Percentiles rank a stretch among this genome's conserved stretches.
Evolutionary conservation across 305 asterid genomes (phyloP).

Genomic region (Fraxinus xanthoxyloides): DNA sequence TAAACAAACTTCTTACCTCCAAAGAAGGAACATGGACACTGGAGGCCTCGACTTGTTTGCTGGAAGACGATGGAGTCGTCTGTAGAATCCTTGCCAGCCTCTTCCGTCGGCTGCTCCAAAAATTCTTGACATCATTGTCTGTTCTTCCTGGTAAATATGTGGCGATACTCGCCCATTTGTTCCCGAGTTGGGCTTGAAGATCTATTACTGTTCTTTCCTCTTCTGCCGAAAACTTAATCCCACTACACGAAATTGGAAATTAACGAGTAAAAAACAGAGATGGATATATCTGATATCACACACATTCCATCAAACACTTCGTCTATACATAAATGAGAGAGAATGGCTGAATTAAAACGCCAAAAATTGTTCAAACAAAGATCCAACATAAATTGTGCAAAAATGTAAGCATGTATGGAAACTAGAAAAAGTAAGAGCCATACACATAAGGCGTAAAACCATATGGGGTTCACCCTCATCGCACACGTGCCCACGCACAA

Average conservation of each 20-base stretch:
- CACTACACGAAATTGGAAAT: conserved; percentile 40
- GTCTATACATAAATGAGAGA: neutral
- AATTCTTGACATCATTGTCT: conserved; percentile 91
- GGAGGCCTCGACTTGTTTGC: conserved; percentile 30
- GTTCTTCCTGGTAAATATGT: conserved; percentile 84
- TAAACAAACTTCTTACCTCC: conserved; percentile 28
- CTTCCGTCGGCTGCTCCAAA: conserved; percentile 90
- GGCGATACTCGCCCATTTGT: conserved; percentile 90
- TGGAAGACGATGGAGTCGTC: conserved; percentile 39
- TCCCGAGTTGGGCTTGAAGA: conserved; percentile 76
- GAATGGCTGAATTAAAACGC: neutral
- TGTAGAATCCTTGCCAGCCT: conserved; percentile 66
- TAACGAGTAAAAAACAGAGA: neutral
- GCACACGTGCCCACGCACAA: neutral
- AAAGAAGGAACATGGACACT: conserved; percentile 19
- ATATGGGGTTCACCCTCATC: neutral
- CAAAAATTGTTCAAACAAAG: neutral
- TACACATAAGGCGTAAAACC: neutral
- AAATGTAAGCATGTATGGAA: neutral
- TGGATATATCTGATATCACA: neutral
- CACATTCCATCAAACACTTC: neutral
- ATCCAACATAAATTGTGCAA: neutral
- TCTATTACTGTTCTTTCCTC: conserved; percentile 82
- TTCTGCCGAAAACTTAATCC: conserved; percentile 83
- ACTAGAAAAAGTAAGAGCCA: neutral